Evolutionary conservation across 1,139 yeast genomes (phyloP), one percentile per base, ranked within the genome.

Genomic region (Saccharomyces uvarum): DNA sequence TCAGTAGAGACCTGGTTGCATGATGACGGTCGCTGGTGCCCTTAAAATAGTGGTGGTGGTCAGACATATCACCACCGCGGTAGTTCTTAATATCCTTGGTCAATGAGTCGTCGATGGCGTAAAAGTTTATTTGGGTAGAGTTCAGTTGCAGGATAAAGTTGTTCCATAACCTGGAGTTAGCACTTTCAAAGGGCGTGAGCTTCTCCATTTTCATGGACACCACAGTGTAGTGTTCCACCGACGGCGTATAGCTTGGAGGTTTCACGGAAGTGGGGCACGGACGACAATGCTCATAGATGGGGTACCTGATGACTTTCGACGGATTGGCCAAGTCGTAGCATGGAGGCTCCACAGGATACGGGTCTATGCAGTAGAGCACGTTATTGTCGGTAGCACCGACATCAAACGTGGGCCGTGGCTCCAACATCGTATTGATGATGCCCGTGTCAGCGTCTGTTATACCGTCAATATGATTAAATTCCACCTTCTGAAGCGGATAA

Each of bases 91-190:
- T 57, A 19, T 60, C 57, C 13, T 56, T 56, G 3, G 64, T 61
- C 42, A 65, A 49, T 2, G 54, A 53, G 3, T 65, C 65, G 38
- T 70, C 73, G 6, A 69, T 65, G 21, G 69, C 59, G 64, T 85
- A 86, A 51, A 86, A 73, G 66, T 86, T 86, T 41, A 86, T 65
- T 69, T 86, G 91, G 0, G 93, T 86, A 1, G 88, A 83, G 69
- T 86, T 86, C 42, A 86, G 69, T 64, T 86, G 91, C 70, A 84
- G 73, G 6, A 86, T 73, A 27, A 77, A 74, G 51, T 77, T 75
- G 62, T 75, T 80, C 91, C 91, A 85, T n/a, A 79, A 77, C 60
- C 88, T 70, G 5, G 76, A 68, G 2, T 83, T 76, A 0, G 88
- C 77, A 4, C 82, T 75, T 61, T 84, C 88, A 63, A 79, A 83